Conservation (phyloP, 78 protist genomes). For the Pigoraptor vietnamica region DNA sequence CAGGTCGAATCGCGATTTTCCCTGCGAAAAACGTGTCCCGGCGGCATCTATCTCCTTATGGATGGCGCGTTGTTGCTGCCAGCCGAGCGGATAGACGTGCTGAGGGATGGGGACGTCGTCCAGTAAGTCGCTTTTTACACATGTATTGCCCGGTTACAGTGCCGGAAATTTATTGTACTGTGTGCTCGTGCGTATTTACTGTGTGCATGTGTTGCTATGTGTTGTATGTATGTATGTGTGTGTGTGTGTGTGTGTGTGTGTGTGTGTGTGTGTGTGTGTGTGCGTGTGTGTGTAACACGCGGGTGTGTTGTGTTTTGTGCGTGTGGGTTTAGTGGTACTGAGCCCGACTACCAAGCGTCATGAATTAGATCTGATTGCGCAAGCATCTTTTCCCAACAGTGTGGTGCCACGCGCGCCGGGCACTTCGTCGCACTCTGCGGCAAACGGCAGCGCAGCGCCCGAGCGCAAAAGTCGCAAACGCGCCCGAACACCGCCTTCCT, state of each 20-base stretch:
- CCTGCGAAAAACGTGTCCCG: neutral
- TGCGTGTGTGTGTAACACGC: too few species aligned
- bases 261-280: too few species aligned
- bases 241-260: neutral
- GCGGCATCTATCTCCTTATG: neutral
- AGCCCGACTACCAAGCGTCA: too few species aligned
- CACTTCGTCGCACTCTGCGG: too few species aligned
- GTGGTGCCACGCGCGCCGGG: too few species aligned
- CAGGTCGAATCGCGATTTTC: neutral
- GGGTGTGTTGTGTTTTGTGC: too few species aligned
- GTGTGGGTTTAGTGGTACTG: too few species aligned
- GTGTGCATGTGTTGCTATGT: neutral
- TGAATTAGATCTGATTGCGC: too few species aligned
- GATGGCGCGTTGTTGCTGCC: neutral
- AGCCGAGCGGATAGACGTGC: neutral
- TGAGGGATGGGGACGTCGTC: neutral
- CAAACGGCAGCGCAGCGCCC: too few species aligned
- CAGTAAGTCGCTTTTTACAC: neutral
- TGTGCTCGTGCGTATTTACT: neutral
- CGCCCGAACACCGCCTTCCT: too few species aligned
- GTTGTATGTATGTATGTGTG: neutral
- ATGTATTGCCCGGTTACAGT: neutral
- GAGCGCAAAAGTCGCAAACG: too few species aligned
- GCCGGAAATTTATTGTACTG: neutral
- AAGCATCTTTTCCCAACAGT: too few species aligned